Percentiles rank a stretch among this genome's conserved stretches.
These are phyloP conservation scores for Erythrophleum ivorense DNA, from an alignment of 331 rosid genomes.

Conservation along the genomic window DNA sequence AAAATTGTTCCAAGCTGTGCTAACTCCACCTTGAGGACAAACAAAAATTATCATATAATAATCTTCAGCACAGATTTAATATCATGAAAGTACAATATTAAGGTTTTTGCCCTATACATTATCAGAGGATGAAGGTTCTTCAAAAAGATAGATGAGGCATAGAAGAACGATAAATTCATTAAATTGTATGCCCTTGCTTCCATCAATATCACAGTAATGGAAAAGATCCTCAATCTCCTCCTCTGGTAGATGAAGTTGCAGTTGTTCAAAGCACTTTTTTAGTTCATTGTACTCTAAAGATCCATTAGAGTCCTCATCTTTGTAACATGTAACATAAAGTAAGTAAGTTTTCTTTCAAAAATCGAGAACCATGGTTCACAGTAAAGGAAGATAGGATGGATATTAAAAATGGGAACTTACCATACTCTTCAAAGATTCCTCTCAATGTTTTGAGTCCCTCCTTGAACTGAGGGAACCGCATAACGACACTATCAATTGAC, in stretches of 20 bases:
- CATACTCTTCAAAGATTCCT: slow-evolving; percentile 77
- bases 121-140: slow-evolving; percentile 56
- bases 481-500: slow-evolving; percentile 73
- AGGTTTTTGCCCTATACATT: slow-evolving; percentile 48
- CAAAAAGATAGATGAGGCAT: slow-evolving; percentile 80
- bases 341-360: slow-evolving; percentile 29
- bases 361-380: not conserved
- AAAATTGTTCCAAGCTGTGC: slow-evolving; percentile 74
- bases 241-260: slow-evolving; percentile 66
- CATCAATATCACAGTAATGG: slow-evolving; percentile 82
- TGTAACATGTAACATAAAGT: slow-evolving; percentile 35
- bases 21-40: slow-evolving; percentile 60
- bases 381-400: not conserved
- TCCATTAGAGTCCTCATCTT: slow-evolving; percentile 90
- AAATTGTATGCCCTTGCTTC: slow-evolving; percentile 81
- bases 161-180: slow-evolving; percentile 89
- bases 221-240: slow-evolving; percentile 75
- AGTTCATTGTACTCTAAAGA: slow-evolving; percentile 72
- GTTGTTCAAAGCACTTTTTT: slow-evolving; percentile 63
- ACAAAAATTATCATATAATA: slow-evolving; percentile 33
- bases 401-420: slow-evolving; percentile 51
- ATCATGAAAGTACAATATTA: slow-evolving; percentile 10
- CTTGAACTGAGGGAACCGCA: slow-evolving; percentile 78
- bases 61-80: slow-evolving; percentile 25
- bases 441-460: slow-evolving; percentile 65